Evolutionary conservation across 805 yeast species (phyloP).

Genomic region (Cyberlindnera subsufficiens): DNA sequence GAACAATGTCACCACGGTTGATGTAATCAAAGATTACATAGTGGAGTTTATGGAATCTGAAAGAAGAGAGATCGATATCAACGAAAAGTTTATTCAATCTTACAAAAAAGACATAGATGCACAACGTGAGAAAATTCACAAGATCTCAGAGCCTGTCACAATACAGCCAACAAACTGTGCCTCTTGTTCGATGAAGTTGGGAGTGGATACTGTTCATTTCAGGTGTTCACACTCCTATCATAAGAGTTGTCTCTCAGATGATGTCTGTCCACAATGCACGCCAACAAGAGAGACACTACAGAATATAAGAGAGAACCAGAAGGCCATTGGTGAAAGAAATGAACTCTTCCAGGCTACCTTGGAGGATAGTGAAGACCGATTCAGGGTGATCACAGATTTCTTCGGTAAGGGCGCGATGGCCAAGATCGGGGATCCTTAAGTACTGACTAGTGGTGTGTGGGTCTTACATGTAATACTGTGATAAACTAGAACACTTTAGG

Average conservation of each 20-base stretch:
- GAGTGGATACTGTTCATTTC: conserved; percentile 78
- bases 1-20: conserved; percentile 61
- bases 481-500: too few relatives aligned
- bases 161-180: conserved; percentile 26
- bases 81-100: conserved; percentile 56
- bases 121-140: conserved; percentile 48
- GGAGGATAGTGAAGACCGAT: conserved; percentile 47
- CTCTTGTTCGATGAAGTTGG: conserved; percentile 38
- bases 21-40: conserved; percentile 64
- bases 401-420: conserved; percentile 88
- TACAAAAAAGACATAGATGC: conserved; percentile 61
- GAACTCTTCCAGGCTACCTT: conserved; percentile 60
- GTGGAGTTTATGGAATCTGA: conserved; percentile 54
- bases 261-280: conserved; percentile 70
- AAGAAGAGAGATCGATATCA: conserved; percentile 61
- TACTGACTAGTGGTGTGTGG: neutral
- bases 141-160: conserved; percentile 37
- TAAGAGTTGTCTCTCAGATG: conserved; percentile 63
- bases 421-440: conserved; percentile 9
- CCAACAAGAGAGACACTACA: conserved; percentile 64
- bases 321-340: conserved; percentile 52
- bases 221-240: conserved; percentile 85
- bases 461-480: too few relatives aligned
- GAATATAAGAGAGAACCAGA: conserved; percentile 53
- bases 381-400: conserved; percentile 73